These are phyloP conservation scores for Albophoma yamanashiensis DNA, from an alignment of 2,329 filamentous ascomycete genomes.

Conservation along the genomic window DNA sequence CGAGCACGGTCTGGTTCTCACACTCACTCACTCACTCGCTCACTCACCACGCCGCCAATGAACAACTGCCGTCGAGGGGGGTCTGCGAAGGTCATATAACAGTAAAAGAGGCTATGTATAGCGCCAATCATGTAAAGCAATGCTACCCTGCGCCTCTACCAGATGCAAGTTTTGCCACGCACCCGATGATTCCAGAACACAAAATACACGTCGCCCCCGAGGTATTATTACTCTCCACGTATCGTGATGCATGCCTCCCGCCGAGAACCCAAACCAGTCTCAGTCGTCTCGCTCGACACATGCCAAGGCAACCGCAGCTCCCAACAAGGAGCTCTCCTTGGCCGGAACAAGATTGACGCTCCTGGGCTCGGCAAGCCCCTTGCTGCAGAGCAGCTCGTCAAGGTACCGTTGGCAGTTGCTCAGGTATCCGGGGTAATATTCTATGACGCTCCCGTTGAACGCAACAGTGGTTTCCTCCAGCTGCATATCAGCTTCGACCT, in stretches of 20 bases:
- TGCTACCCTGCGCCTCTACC: constrained; percentile 10
- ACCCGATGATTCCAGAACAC: constrained; percentile 2
- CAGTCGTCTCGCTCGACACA: constrained; percentile 16
- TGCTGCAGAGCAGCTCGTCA: constrained; percentile 40
- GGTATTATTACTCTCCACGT: background rate
- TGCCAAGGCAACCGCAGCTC: constrained; percentile 61
- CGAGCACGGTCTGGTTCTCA: too few species aligned
- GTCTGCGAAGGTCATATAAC: constrained; percentile 3
- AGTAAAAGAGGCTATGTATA: background rate
- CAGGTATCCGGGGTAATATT: constrained; percentile 64
- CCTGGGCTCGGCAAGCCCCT: constrained; percentile 22
- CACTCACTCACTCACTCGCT: too few species aligned
- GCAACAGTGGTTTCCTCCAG: constrained; percentile 49
- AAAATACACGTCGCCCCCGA: background rate
- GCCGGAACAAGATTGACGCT: constrained; percentile 55
- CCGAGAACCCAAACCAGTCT: background rate
- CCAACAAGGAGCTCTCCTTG: constrained; percentile 63
- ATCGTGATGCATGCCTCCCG: background rate
- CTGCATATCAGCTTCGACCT: constrained; percentile 40
- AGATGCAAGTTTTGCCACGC: constrained; percentile 7
- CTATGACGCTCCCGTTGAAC: constrained; percentile 70
- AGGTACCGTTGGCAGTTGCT: constrained; percentile 51
- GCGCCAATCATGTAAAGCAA: constrained; percentile 1
- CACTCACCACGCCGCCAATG: background rate
- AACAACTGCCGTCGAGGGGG: background rate